Evolutionary conservation across 2,329 filamentous ascomycete genomes (phyloP).

Genomic region (Beauveria bassiana): DNA sequence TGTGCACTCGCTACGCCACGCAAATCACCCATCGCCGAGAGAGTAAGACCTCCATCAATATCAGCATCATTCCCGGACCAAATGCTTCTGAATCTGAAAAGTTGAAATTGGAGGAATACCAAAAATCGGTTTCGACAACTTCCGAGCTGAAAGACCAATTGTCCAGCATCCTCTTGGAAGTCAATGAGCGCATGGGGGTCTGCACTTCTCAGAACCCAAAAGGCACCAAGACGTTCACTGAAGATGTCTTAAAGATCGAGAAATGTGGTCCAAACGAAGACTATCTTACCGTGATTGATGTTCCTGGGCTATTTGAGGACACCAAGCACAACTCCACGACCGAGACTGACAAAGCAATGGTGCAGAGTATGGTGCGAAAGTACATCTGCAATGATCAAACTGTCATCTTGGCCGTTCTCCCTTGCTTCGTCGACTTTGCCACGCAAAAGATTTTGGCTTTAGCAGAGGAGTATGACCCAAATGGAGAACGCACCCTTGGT

Average conservation of each 20-base stretch:
- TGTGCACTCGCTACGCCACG: constrained; percentile 26
- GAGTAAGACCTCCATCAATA: constrained; percentile 22
- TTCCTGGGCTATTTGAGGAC: constrained; percentile 44
- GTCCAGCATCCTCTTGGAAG: constrained; percentile 26
- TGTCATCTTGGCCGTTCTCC: constrained; percentile 32
- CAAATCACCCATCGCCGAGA: constrained; percentile 28
- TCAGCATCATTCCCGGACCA: constrained; percentile 35
- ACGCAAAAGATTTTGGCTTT: constrained; percentile 37
- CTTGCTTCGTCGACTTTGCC: constrained; percentile 34
- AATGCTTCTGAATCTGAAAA: constrained; percentile 14
- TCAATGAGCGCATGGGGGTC: constrained; percentile 38
- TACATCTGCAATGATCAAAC: constrained; percentile 41
- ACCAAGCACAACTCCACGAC: constrained; percentile 33
- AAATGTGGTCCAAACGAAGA: constrained; percentile 37
- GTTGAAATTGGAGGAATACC: constrained; percentile 9
- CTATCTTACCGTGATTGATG: constrained; percentile 46
- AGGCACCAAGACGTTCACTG: constrained; percentile 31
- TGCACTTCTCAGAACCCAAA: constrained; percentile 15
- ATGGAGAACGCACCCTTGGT: constrained; percentile 32
- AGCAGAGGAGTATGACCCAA: constrained; percentile 27
- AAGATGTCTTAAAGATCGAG: constrained; percentile 33
- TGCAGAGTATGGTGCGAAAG: constrained; percentile 37
- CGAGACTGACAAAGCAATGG: constrained; percentile 34
- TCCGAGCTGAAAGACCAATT: constrained; percentile 25
- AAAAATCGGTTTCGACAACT: constrained; percentile 15